Conservation (phyloP, 2,329 filamentous ascomycete genomes). For the Fusarium tricinctum region DNA sequence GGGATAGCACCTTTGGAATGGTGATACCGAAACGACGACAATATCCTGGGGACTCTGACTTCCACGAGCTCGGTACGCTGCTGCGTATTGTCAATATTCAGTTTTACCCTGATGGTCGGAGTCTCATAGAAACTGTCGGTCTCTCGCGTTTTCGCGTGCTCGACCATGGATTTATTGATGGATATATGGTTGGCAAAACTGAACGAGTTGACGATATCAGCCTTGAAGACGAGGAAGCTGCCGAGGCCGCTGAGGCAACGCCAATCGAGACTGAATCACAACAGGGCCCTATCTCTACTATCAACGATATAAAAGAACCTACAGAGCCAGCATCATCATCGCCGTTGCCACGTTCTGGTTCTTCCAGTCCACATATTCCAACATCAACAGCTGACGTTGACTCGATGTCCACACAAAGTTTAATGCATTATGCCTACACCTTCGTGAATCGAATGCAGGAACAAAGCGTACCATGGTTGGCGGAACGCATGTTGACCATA, state of each 20-base stretch:
- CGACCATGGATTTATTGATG: conserved; percentile 75
- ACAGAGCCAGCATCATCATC: conserved; percentile 6
- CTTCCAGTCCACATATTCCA: conserved; percentile 17
- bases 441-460: conserved; percentile 79
- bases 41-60: conserved; percentile 58
- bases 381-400: conserved; percentile 39
- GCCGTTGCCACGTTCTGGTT: conserved; percentile 9
- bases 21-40: conserved; percentile 74
- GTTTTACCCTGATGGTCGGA: conserved; percentile 82
- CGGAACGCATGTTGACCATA: conserved; percentile 76
- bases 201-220: conserved; percentile 87
- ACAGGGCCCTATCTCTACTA: neutral
- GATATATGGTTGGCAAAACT: conserved; percentile 81
- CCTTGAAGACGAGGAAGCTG: conserved; percentile 81
- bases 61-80: conserved; percentile 82
- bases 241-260: conserved; percentile 75
- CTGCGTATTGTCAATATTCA: conserved; percentile 82
- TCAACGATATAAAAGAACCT: conserved; percentile 15
- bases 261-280: conserved; percentile 10
- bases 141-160: conserved; percentile 81
- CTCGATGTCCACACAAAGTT: conserved; percentile 75
- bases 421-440: conserved; percentile 74
- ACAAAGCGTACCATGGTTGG: conserved; percentile 80
- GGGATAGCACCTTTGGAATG: conserved; percentile 86
- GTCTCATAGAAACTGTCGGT: conserved; percentile 83